Conservation (phyloP, 2,329 filamentous ascomycete genomes). For the Fusarium nematophilum region DNA sequence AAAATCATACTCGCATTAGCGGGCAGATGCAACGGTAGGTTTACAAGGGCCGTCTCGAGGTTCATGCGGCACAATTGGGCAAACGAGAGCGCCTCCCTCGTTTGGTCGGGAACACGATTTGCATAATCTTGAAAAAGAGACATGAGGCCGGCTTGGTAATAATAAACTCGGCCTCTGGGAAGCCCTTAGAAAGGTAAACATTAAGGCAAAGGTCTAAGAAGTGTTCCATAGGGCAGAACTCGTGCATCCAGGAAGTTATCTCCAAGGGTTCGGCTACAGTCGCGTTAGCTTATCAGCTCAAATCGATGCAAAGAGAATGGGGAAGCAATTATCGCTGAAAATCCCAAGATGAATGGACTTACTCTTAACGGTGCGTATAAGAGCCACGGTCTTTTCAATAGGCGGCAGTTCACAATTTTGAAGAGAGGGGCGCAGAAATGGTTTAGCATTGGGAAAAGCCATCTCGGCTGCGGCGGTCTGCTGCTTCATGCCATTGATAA, state of each 20-base stretch:
- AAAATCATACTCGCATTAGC: constrained; percentile 43
- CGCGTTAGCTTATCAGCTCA: too few relatives aligned
- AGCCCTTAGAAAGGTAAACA: constrained; percentile 48
- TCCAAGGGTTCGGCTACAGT: constrained; percentile 37
- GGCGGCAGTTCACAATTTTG: constrained; percentile 37
- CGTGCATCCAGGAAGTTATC: constrained; percentile 43
- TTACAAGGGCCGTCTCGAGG: constrained; percentile 47
- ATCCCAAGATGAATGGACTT: not conserved
- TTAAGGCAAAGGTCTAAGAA: constrained; percentile 48
- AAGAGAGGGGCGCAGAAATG: constrained; percentile 32
- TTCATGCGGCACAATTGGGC: constrained; percentile 43
- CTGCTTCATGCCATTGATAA: constrained; percentile 40
- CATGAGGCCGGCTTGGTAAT: constrained; percentile 48
- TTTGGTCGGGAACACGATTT: constrained; percentile 17
- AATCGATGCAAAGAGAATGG: too few relatives aligned
- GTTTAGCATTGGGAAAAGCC: constrained; percentile 38
- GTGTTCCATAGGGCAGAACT: constrained; percentile 43
- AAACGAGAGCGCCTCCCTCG: constrained; percentile 42
- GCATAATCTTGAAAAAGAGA: constrained; percentile 45
- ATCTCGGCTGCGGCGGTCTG: constrained; percentile 40
- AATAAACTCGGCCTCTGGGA: constrained; percentile 48
- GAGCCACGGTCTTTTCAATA: constrained; percentile 36
- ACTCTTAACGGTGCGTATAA: constrained; percentile 37
- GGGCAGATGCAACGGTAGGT: constrained; percentile 47
- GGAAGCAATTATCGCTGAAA: not conserved